These are phyloP conservation scores for Beverwykella pulmonaria DNA, from an alignment of 495 filamentous ascomycete genomes.

Conservation along the genomic window DNA sequence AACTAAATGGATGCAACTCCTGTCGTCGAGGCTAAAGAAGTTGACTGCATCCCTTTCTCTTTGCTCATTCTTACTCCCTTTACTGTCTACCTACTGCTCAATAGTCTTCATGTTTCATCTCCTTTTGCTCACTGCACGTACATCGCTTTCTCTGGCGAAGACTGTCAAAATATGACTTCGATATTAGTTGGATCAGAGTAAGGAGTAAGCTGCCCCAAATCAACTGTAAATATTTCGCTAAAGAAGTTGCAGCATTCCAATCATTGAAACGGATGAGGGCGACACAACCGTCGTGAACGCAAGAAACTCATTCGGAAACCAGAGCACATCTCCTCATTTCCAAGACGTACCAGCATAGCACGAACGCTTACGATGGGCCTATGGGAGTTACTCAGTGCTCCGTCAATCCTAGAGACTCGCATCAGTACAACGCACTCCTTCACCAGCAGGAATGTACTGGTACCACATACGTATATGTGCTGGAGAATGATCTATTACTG, in stretches of 20 bases:
- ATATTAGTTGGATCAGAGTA: constrained; percentile 31
- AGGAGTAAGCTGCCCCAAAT: constrained; percentile 17
- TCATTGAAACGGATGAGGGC: constrained; percentile 26
- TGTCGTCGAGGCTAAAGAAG: background rate
- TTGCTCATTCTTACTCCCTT: background rate
- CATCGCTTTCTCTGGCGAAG: constrained; percentile 6
- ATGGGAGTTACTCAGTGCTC: constrained; percentile 32
- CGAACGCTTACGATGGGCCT: constrained; percentile 24
- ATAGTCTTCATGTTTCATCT: constrained; percentile 5
- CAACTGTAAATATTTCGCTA: no score
- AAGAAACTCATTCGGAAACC: constrained; percentile 32
- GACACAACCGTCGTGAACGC: constrained; percentile 33
- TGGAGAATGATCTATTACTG: no score
- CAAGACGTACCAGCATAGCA: constrained; percentile 31
- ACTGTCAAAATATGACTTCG: constrained; percentile 26
- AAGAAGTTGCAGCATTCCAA: constrained; percentile 14
- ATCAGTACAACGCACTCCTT: constrained; percentile 26
- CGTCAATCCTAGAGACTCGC: constrained; percentile 25
- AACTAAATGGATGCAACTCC: background rate
- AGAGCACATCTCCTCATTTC: constrained; percentile 33
- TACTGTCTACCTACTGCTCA: background rate
- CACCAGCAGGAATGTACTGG: constrained; percentile 41
- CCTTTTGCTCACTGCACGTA: background rate
- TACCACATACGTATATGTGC: constrained; percentile 28
- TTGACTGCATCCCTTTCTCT: background rate